Evolutionary conservation across 768 basidiomycete species (phyloP).

Genomic region (Hemileccinum impolitum): DNA sequence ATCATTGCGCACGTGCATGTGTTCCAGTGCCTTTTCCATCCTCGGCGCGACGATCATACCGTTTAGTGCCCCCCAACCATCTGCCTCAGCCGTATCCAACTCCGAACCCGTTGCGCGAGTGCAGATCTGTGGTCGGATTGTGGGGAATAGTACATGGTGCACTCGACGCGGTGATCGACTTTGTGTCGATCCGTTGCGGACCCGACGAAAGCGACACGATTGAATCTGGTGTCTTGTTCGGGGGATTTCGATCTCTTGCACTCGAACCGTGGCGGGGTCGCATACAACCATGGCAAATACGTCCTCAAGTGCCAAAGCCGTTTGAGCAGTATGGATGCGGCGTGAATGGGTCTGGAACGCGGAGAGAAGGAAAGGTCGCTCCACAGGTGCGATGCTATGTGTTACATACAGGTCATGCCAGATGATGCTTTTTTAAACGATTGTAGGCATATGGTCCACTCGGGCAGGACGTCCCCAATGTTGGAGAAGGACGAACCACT

Average conservation of each 20-base stretch:
- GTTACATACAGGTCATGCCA: no score
- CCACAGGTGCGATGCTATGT: neutral
- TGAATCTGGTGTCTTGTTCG: neutral
- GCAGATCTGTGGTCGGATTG: slow-evolving; percentile 2
- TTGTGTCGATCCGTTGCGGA: slow-evolving; percentile 7
- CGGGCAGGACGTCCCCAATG: no score
- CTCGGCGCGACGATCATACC: no score
- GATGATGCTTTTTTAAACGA: no score
- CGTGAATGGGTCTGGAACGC: neutral
- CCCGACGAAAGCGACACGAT: slow-evolving; percentile 1
- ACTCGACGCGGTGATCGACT: slow-evolving; percentile 2
- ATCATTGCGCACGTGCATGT: neutral
- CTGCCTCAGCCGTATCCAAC: neutral
- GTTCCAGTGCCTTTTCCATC: no score
- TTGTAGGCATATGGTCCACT: no score
- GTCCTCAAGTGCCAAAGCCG: neutral
- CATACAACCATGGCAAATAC: neutral
- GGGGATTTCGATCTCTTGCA: slow-evolving; percentile 4
- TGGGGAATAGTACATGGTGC: neutral
- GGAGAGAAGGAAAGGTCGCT: no score
- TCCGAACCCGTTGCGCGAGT: neutral
- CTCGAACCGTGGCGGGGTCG: neutral
- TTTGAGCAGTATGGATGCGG: neutral
- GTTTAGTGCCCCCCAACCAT: neutral
- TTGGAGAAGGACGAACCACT: no score